Percentiles rank a stretch among this genome's conserved stretches.
Evolutionary conservation across 2,329 filamentous ascomycete species (phyloP).

Genomic region (Colletotrichum higginsianum): DNA sequence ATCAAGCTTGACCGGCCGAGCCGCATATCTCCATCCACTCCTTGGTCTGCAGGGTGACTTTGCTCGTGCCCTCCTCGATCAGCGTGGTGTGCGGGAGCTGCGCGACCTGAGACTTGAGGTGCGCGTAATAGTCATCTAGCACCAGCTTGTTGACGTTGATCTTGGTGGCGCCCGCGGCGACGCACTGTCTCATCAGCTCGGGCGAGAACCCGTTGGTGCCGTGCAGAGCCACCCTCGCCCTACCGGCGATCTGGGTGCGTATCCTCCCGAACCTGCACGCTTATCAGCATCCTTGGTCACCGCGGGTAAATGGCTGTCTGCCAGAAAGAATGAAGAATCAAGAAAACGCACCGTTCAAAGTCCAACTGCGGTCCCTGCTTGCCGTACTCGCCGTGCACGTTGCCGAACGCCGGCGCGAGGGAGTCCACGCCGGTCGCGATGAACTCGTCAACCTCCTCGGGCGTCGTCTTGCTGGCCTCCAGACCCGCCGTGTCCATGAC

Average conservation of each 20-base stretch:
- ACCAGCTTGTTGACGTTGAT: conserved; percentile 65
- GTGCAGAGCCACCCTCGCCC: conserved; percentile 57
- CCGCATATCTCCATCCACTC: conserved; percentile 34
- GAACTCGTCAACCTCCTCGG: conserved; percentile 79
- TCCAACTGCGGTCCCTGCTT: conserved; percentile 74
- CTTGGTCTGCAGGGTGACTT: conserved; percentile 25
- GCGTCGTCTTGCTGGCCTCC: conserved; percentile 72
- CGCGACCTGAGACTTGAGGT: conserved; percentile 53
- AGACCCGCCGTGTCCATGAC: conserved; percentile 71
- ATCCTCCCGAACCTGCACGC: conserved; percentile 22
- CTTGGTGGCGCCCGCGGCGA: conserved; percentile 62
- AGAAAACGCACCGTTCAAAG: conserved; percentile 56
- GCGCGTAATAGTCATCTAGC: conserved; percentile 55
- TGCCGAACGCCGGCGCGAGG: conserved; percentile 82
- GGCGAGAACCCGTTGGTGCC: conserved; percentile 64
- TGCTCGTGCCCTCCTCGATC: conserved; percentile 58
- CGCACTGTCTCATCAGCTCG: conserved; percentile 59
- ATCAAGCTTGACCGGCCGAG: conserved; percentile 18
- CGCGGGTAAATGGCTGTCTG: too few relatives aligned
- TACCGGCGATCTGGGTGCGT: conserved; percentile 19
- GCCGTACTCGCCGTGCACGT: conserved; percentile 83
- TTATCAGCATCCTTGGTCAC: neutral
- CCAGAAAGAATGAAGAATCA: too few relatives aligned
- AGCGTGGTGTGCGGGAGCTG: conserved; percentile 48
- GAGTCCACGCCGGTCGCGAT: conserved; percentile 80